Evolutionary conservation across 305 asterid species (phyloP).

Genomic region (Solanum hybrid): DNA sequence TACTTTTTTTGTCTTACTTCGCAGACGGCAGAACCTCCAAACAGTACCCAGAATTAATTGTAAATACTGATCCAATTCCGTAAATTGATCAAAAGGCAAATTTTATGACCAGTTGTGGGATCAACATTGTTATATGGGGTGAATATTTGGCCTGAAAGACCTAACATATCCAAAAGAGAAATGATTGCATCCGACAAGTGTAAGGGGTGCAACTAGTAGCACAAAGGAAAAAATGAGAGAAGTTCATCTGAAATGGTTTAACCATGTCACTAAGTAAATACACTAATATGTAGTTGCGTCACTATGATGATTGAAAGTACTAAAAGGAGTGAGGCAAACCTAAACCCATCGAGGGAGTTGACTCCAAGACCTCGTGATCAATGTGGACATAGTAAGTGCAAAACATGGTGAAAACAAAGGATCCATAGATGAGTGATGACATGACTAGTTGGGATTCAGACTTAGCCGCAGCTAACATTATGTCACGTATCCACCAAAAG

Average conservation of each 20-base stretch:
- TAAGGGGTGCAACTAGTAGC: neutral
- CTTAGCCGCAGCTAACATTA: neutral
- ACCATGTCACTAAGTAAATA: neutral
- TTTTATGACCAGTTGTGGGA: neutral
- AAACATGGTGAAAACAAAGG: neutral
- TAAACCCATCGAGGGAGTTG: neutral
- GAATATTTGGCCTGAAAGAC: neutral
- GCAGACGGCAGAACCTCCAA: neutral
- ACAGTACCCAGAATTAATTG: neutral
- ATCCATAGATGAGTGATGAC: neutral
- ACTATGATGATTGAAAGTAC: neutral
- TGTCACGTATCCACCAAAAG: neutral
- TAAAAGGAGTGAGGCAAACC: neutral
- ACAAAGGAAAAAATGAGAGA: neutral
- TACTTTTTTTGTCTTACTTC: neutral
- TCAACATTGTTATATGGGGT: neutral
- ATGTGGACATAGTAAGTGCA: neutral
- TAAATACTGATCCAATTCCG: neutral
- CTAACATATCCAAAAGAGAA: neutral
- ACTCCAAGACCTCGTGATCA: neutral
- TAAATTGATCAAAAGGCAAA: neutral
- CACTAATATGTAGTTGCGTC: neutral
- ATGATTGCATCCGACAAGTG: neutral
- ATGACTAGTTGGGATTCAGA: neutral
- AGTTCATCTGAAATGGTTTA: neutral